A percentile compares a stretch with the other conserved stretches of the same genome.
These are phyloP conservation scores for Raffaelea albimanens DNA, from an alignment of 2,329 filamentous ascomycete species.

Conservation along the genomic window DNA sequence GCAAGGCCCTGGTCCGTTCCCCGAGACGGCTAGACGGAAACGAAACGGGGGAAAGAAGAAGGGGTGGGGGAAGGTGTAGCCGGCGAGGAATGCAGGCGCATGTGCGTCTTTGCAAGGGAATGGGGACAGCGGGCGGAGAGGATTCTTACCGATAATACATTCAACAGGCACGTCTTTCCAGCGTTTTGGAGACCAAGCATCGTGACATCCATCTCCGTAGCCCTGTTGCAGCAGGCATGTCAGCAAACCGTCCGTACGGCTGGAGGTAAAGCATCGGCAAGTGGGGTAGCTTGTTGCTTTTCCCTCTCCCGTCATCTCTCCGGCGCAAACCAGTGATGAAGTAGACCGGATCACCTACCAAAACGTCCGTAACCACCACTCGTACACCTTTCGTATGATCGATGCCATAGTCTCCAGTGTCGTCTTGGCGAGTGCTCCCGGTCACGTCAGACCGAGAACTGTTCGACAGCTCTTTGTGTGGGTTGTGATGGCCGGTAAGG, in stretches of 20 bases:
- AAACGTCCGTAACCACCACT: slow-evolving; percentile 96
- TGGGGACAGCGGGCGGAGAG: too few relatives aligned
- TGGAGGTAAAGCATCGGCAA: slow-evolving; percentile 11
- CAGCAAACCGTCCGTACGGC: slow-evolving; percentile 1
- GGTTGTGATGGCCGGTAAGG: background rate
- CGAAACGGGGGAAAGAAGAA: too few relatives aligned
- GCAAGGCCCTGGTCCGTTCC: too few relatives aligned
- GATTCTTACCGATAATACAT: slow-evolving; percentile 80
- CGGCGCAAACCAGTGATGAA: background rate
- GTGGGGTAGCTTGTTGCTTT: slow-evolving; percentile 10
- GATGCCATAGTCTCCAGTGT: slow-evolving; percentile 61
- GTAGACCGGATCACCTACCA: slow-evolving; percentile 53
- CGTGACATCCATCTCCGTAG: slow-evolving; percentile 98
- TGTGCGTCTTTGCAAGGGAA: too few relatives aligned
- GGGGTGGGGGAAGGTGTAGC: too few relatives aligned
- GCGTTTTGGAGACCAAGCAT: slow-evolving; percentile 98
- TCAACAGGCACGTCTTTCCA: slow-evolving; percentile 89
- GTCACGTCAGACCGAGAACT: background rate
- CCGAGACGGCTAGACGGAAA: too few relatives aligned
- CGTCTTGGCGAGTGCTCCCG: background rate
- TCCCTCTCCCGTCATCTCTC: background rate
- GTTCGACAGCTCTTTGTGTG: background rate
- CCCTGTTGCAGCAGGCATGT: slow-evolving; percentile 60
- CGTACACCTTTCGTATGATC: slow-evolving; percentile 89
- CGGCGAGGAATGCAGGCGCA: background rate